phyloP scores from a whole-genome alignment of 2,329 filamentous ascomycete species.

The Neonectria coccinea region DNA sequence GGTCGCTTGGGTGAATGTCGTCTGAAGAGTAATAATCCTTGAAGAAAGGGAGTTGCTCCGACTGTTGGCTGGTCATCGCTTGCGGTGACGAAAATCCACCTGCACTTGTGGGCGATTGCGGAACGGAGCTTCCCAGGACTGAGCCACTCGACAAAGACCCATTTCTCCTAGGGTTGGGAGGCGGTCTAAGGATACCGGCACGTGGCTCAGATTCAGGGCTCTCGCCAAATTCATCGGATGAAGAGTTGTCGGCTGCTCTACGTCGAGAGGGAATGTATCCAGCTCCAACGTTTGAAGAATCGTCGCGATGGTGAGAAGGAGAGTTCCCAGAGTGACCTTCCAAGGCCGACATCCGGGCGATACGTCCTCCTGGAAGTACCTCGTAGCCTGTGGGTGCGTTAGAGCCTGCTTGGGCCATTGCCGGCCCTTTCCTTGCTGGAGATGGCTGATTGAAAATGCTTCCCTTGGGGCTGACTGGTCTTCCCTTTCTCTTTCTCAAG shows the following conservation, averaged over 20 bases:
- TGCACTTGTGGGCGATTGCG: slow-evolving; percentile 79
- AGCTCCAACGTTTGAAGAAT: slow-evolving; percentile 54
- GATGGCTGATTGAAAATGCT: slow-evolving; percentile 93
- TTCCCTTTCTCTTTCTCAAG: slow-evolving; percentile 61
- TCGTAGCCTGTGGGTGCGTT: slow-evolving; percentile 70
- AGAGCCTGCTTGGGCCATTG: slow-evolving; percentile 53
- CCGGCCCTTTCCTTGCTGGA: slow-evolving; percentile 68
- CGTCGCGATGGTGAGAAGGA: slow-evolving; percentile 63
- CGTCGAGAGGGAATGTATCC: slow-evolving; percentile 61
- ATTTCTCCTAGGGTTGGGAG: slow-evolving; percentile 74
- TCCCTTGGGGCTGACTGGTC: slow-evolving; percentile 71
- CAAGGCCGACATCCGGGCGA: slow-evolving; percentile 94
- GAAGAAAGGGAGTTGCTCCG: slow-evolving; percentile 95
- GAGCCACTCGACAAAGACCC: slow-evolving; percentile 93
- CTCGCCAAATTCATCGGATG: slow-evolving; percentile 77
- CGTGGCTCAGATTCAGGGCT: slow-evolving; percentile 77
- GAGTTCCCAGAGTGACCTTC: slow-evolving; percentile 78
- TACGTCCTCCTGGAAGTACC: slow-evolving; percentile 85
- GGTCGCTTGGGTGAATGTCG: slow-evolving; percentile 91
- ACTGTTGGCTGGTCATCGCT: slow-evolving; percentile 87
- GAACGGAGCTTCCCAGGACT: slow-evolving; percentile 75
- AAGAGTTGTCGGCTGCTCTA: slow-evolving; percentile 68
- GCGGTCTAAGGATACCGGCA: slow-evolving; percentile 67
- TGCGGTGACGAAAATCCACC: slow-evolving; percentile 86
- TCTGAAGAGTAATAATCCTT: slow-evolving; percentile 99